These are phyloP conservation scores for Hanseniaspora clermontiae DNA, from an alignment of 805 yeast species.

Conservation along the genomic window DNA sequence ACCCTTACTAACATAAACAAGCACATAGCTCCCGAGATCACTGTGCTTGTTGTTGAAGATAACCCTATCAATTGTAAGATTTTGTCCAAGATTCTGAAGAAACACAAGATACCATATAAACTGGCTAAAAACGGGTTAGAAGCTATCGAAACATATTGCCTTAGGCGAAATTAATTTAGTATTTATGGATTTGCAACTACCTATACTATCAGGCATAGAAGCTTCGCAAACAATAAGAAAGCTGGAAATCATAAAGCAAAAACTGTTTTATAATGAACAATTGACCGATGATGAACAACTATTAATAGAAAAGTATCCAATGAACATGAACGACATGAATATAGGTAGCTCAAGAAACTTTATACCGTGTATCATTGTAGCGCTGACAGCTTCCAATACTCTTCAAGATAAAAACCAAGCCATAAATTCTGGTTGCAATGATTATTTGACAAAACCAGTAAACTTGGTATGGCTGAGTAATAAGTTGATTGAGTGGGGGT, in stretches of 20 bases:
- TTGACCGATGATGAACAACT: conserved; percentile 20
- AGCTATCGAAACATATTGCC: conserved; percentile 85
- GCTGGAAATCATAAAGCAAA: conserved; percentile 44
- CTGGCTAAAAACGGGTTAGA: conserved; percentile 90
- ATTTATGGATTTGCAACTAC: conserved; percentile 93
- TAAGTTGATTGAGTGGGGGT: conserved; percentile 95
- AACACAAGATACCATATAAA: conserved; percentile 70
- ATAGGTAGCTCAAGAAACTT: conserved; percentile 42
- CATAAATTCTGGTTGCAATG: conserved; percentile 93
- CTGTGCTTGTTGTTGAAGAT: conserved; percentile 90
- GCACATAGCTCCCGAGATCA: conserved; percentile 62
- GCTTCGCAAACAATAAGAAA: conserved; percentile 86
- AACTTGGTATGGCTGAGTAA: conserved; percentile 86
- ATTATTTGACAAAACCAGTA: conserved; percentile 90
- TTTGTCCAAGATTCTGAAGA: conserved; percentile 73
- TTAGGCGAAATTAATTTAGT: conserved; percentile 90
- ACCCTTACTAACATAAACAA: conserved; percentile 5
- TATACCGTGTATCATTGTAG: conserved; percentile 88
- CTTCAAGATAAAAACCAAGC: conserved; percentile 81
- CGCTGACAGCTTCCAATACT: conserved; percentile 84
- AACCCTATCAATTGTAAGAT: conserved; percentile 88
- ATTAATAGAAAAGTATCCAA: conserved; percentile 20
- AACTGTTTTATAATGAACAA: conserved; percentile 40
- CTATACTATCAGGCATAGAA: conserved; percentile 89
- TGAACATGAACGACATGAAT: conserved; percentile 18